These are phyloP conservation scores for Mercurialis annua DNA, from an alignment of 345 rosid genomes.

Conservation along the genomic window DNA sequence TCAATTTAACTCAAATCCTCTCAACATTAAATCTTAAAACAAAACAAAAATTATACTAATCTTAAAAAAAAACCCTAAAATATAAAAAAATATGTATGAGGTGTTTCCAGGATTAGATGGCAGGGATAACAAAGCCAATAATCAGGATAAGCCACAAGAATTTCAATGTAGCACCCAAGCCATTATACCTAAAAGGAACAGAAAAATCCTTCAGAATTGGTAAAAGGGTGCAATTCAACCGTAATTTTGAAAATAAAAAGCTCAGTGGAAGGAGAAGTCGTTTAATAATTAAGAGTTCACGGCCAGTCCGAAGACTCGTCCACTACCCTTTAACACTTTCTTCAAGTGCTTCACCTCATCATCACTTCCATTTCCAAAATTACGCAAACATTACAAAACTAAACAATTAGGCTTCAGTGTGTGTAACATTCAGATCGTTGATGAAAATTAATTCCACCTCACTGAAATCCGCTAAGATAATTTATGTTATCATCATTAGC, in stretches of 20 bases:
- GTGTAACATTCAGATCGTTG: conserved; percentile 99
- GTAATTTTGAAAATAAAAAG: conserved; percentile 6
- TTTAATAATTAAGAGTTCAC: conserved; percentile 66
- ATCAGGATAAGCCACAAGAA: conserved; percentile 77
- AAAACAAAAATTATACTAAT: no score
- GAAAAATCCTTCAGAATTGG: conserved; percentile 81
- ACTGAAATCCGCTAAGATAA: conserved; percentile 99
- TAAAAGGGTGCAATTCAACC: conserved; percentile 58
- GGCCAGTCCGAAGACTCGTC: conserved; percentile 49
- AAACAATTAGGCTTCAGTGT: conserved; percentile 67
- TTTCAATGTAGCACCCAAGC: conserved; percentile 72
- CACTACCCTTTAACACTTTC: conserved; percentile 77
- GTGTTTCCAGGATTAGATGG: conserved; percentile 81
- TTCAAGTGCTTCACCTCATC: conserved; percentile 67
- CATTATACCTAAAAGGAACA: conserved; percentile 86
- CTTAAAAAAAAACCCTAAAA: no score
- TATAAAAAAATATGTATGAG: conserved; percentile 52
- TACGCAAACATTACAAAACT: no score
- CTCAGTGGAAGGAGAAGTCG: conserved; percentile 99
- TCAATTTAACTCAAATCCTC: no score
- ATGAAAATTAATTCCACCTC: conserved; percentile 48
- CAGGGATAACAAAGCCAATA: conserved; percentile 29
- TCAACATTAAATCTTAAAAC: neutral
- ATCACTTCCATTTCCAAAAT: no score
- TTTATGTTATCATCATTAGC: conserved; percentile 78